Base-by-base conservation (phyloP, 345 rosid genomes). In the Mercurialis annua region DNA sequence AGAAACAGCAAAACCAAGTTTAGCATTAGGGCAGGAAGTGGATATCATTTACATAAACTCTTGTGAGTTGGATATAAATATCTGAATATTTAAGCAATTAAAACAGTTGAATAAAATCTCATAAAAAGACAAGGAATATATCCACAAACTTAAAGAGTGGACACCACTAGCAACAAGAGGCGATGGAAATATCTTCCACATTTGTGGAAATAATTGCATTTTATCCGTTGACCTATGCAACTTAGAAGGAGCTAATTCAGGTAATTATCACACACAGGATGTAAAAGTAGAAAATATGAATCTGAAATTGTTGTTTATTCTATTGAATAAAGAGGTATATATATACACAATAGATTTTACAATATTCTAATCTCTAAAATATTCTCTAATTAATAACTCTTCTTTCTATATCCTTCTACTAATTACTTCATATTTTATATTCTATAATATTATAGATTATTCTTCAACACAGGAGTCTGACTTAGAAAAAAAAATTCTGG, bases 1-100 rank as follows among this genome's bases (percentile, higher is more conserved):
- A 79, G 59, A 42, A 51, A 76, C 68, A 52, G 44, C 27, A 49
- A 24, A 17, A 34, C 7, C 10, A 52, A 16, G 26, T 50, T 71
- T 59, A 77, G 73, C 5, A 30, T 38, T 26, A 53, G 6, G 27
- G n/a, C 20, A 24, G 31, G 46, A 23, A 60, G 47, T 7, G 46
- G 20, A 54, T 40, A 14, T 18, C 15, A 34, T 8, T 51, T 65
- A 29, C 17, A 50, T 33, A 46, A 18, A 6, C 0, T 17, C 3
- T 10, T 26, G 14, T 10, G 14, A 23, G 16, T 26, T 26, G 24
- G 6, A 26, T 46, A 34, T 12, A 52, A 3, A n/a, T 42, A 18
- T 30, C 16, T 44, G 10, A 5, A 11, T 44, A 62, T 18, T 21
- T 29, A 62, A 44, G 29, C 9, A 27, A 26, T 26, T 2, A 26